Evolutionary conservation across 441 rosid genomes (phyloP), one percentile per base, ranked within the genome.

Genomic region (Syzygium malaccense): DNA sequence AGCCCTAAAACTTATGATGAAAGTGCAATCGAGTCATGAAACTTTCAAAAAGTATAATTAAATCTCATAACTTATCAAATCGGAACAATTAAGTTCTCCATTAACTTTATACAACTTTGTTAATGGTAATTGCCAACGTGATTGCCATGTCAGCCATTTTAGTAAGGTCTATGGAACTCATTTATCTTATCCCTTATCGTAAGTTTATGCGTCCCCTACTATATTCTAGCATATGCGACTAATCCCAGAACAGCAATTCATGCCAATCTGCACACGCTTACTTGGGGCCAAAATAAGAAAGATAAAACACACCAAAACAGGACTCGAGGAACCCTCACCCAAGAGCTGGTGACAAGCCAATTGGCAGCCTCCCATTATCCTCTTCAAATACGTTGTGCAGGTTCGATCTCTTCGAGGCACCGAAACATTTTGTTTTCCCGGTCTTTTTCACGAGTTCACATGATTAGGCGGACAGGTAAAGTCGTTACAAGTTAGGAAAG

Each of bases 401-500:
- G 48, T 45, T 45, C 48, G 48, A 45, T 45, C 48, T 45, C 48
- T 45, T 45, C 48, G 48, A 45, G 48, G 48, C 48, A 45, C 48
- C 48, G 48, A 45, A 45, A 9, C 48, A 45, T 45, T 45, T 45
- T 45, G 48, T 45, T 45, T 45, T 45, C 48, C 48, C 7, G 48
- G 48, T 13, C 28, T 28, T 11, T 86, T 68, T 53, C 60, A 54
- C 60, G 79, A 64, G 57, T 87, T 60, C 87, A 86, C 91, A 91
- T 92, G 90, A 92, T 92, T 91, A 48, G 92, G 90, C 92, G 85
- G 93, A 95, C 96, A 60, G 96, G 96, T 94, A 93, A 95, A 93
- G 94, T 92, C 94, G 95, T 93, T 94, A 92, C 86, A 88, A 60
- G 93, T 88, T 91, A 55, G 85, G 92, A 90, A 88, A 45, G 48